Conservation (phyloP, 2,329 filamentous ascomycete genomes). For the Cryphonectria naterciae region DNA sequence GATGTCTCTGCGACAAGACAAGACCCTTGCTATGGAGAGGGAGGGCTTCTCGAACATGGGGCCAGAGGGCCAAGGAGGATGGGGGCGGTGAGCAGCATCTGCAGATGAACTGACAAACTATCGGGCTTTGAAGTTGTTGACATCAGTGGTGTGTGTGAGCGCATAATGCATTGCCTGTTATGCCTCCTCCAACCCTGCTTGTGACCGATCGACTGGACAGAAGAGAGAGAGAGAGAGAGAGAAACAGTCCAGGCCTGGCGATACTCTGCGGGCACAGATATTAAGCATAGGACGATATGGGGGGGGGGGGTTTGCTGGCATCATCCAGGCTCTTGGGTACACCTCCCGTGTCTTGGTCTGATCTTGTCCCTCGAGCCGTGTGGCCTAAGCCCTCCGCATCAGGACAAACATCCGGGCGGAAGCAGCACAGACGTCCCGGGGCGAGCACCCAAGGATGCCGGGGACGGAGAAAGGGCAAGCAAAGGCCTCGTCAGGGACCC, state of each 20-base stretch:
- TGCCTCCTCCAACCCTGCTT: not conserved
- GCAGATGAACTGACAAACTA: too few species aligned
- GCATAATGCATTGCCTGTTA: not conserved
- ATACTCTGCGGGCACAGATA: not conserved
- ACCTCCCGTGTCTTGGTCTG: not conserved
- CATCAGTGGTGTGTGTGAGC: not conserved
- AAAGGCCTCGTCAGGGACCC: not conserved
- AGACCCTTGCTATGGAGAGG: not conserved
- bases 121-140: not conserved
- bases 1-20: not conserved
- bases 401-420: not conserved
- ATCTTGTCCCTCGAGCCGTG: not conserved
- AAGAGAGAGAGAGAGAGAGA: not conserved
- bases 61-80: too few species aligned
- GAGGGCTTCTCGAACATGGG: too few species aligned
- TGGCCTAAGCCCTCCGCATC: not conserved
- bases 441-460: not conserved
- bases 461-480: not conserved
- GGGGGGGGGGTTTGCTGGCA: not conserved
- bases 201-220: not conserved
- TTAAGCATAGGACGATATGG: not conserved
- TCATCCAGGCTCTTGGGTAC: conserved; percentile 3
- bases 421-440: conserved; percentile 9
- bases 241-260: not conserved
- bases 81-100: too few species aligned